Evolutionary conservation across 2,329 filamentous ascomycete species (phyloP).

Genomic region (Aspergillus tanneri): DNA sequence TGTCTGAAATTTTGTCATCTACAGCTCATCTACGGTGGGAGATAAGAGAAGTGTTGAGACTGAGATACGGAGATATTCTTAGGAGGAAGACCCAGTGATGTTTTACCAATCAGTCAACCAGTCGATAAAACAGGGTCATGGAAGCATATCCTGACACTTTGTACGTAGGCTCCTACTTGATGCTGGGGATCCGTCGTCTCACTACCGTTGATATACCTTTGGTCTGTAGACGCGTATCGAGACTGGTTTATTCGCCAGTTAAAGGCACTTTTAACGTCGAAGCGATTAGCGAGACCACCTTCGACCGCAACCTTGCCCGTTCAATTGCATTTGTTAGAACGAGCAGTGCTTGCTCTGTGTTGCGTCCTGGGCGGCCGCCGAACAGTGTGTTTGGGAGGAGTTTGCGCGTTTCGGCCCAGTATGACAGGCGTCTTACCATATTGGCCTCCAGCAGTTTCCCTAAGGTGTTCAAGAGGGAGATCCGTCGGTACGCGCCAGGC

Average conservation of each 20-base stretch:
- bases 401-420: slow-evolving; percentile 17
- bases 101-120: no score
- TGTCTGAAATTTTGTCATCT: no score
- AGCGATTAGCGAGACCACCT: slow-evolving; percentile 20
- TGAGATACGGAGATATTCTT: no score
- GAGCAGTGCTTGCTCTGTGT: slow-evolving; percentile 24
- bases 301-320: slow-evolving; percentile 13
- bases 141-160: no score
- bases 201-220: not conserved
- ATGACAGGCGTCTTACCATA: slow-evolving; percentile 18
- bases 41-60: no score
- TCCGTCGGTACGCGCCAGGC: not conserved
- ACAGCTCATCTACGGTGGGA: no score
- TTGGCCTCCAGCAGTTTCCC: not conserved
- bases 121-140: no score
- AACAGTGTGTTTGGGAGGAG: slow-evolving; percentile 26
- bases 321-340: slow-evolving; percentile 21
- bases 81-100: no score
- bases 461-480: not conserved
- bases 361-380: slow-evolving; percentile 18
- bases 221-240: slow-evolving; percentile 3
- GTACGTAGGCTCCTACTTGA: no score
- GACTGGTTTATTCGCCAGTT: slow-evolving; percentile 15
- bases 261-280: slow-evolving; percentile 21
- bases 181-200: not conserved